Evolutionary conservation across 2,329 filamentous ascomycete species (phyloP).

Genomic region (Endocalyx cinctus): DNA sequence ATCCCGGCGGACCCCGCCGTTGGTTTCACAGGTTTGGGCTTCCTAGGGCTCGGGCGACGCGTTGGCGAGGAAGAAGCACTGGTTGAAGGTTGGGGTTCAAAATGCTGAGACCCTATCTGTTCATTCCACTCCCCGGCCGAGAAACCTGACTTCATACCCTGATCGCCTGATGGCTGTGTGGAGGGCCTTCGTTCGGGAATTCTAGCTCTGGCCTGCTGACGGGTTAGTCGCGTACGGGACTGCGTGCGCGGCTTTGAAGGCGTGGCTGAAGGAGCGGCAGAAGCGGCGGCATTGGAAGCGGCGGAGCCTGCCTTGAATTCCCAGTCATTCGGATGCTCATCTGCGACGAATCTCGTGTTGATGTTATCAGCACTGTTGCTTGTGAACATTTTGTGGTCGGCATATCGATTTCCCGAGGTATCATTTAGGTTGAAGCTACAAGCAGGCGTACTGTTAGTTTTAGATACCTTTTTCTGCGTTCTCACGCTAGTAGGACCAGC

Average conservation of each 20-base stretch:
- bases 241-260: constrained; percentile 33
- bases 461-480: too few relatives aligned
- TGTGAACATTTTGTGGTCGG: constrained; percentile 37
- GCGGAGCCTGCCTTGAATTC: constrained; percentile 50
- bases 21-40: constrained; percentile 54
- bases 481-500: too few relatives aligned
- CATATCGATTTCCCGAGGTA: too few relatives aligned
- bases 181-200: constrained; percentile 16
- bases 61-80: constrained; percentile 40
- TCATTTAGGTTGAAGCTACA: constrained; percentile 54
- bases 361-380: constrained; percentile 55
- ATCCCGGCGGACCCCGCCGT: constrained; percentile 40
- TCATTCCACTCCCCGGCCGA: constrained; percentile 50
- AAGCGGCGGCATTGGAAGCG: too few relatives aligned
- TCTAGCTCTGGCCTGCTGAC: constrained; percentile 24
- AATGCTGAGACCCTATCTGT: constrained; percentile 51
- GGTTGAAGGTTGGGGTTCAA: constrained; percentile 40
- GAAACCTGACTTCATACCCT: constrained; percentile 32
- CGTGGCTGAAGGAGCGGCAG: constrained; percentile 21
- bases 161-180: constrained; percentile 19
- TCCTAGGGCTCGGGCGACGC: constrained; percentile 50
- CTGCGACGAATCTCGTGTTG: constrained; percentile 55
- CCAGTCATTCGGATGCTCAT: constrained; percentile 41
- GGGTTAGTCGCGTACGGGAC: constrained; percentile 35
- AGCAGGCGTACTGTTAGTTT: constrained; percentile 30